Base-by-base conservation (phyloP, 257 asterid genomes). In the Scutellaria minor region DNA sequence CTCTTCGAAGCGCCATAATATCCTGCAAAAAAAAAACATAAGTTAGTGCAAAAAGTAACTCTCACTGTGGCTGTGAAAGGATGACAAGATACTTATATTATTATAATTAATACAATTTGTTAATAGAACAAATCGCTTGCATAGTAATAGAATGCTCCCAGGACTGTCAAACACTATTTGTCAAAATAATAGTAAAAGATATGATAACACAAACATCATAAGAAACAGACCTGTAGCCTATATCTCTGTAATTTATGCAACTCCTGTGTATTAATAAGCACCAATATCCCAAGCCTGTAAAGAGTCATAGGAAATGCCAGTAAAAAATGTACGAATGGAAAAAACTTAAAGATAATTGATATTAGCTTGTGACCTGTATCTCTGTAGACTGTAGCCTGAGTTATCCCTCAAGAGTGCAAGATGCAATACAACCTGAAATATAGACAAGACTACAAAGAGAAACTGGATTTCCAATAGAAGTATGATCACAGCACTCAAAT, bases 381-480 rank as follows among this genome's bases (percentile, higher is more conserved):
- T 44, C 31, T 62, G 54, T 42, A 9, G 18, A 59, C 71, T 54
- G 78, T 42, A 9, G 18, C 60, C 71, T 54, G 78, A 74, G 73
- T 13, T 18, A 42, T 70, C 47, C 72, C 55, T 60, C 55, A 14
- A 47, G 65, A 42, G 39, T 37, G 18, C 59, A 61, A 51, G 50
- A 68, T 11, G 69, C 24, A 67, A 73, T n/a, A 44, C 24, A 66
- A 65, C 70, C 78, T 71, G 76, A 72, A 71, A 68, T 11, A 51
- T 5, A 68, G 64, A 63, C 15, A 24, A 31, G 67, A 10, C 63
- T 73, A 65, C 39, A 62, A 35, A 65, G 46, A 56, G 55, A 76
- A 61, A n/a, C 18, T 22, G 69, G 50, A 64, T 55, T 50, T 48
- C 11, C 7, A 4, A 44, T 15, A 70, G 12, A 50, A 53, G 73